Percentiles rank a stretch among this genome's conserved stretches.
phyloP scores from a whole-genome alignment of 768 basidiomycete genomes.

The Tulasnella sp. region DNA sequence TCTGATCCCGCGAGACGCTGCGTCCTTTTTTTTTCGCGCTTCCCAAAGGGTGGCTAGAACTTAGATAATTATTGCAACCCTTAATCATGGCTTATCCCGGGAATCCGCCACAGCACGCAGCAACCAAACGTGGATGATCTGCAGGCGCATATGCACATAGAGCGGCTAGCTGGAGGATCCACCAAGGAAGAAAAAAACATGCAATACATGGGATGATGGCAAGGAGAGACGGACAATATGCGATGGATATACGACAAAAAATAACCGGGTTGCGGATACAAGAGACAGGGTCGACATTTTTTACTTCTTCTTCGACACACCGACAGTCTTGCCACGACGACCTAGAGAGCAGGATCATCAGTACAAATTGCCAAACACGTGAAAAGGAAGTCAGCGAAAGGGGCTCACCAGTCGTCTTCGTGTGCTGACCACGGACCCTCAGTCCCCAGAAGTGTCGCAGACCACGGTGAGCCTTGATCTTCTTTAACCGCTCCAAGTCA shows the following conservation, averaged over 20 bases:
- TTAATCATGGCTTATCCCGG: neutral
- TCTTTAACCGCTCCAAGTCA: conserved; percentile 97
- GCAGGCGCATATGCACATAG: neutral
- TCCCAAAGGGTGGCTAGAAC: neutral
- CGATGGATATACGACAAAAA: conserved; percentile 1
- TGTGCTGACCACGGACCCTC: conserved; percentile 97
- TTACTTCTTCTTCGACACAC: conserved; percentile 81
- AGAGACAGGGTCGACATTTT: neutral
- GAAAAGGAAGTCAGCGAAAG: neutral
- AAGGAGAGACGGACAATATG: neutral
- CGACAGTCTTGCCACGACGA: conserved; percentile 93
- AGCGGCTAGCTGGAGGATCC: neutral
- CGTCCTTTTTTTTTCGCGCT: neutral
- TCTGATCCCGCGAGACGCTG: neutral
- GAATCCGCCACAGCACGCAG: neutral
- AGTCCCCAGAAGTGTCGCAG: conserved; percentile 91
- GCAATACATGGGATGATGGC: conserved; percentile 12
- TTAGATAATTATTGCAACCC: neutral
- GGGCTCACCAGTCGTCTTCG: conserved; percentile 88
- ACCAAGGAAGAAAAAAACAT: neutral
- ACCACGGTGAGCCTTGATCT: conserved; percentile 96
- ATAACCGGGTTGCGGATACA: neutral
- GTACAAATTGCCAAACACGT: neutral
- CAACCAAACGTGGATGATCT: neutral
- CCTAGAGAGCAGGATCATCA: conserved; percentile 45